These are phyloP conservation scores for Hygrocybe coccinea DNA, from an alignment of 768 basidiomycete genomes.

Conservation along the genomic window DNA sequence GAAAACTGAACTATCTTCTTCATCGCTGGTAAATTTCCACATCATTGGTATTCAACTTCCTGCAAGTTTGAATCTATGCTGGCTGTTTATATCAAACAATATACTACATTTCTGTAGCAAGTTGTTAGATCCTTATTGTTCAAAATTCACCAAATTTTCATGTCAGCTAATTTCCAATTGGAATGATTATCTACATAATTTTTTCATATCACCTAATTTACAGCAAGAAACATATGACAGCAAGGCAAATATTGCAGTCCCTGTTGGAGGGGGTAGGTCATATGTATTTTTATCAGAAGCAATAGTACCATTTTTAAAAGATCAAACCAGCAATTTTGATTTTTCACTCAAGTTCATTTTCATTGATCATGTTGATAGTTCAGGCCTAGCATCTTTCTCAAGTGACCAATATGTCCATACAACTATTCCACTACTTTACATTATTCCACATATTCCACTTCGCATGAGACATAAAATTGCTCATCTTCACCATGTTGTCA, in stretches of 20 bases:
- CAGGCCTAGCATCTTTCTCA: neutral
- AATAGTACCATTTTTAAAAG: neutral
- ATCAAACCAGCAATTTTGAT: neutral
- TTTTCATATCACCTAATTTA: neutral
- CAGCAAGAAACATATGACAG: neutral
- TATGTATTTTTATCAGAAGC: neutral
- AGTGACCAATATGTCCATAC: neutral
- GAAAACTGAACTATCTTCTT: no score
- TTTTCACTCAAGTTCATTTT: neutral
- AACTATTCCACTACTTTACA: neutral
- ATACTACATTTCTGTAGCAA: neutral
- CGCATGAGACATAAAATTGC: neutral
- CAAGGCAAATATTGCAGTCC: neutral
- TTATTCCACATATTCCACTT: neutral
- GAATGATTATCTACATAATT: neutral
- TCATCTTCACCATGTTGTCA: neutral
- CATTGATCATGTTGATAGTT: conserved; percentile 1
- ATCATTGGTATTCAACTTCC: neutral
- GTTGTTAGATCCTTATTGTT: neutral
- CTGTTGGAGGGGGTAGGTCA: neutral
- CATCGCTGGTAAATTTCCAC: neutral
- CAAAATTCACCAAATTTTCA: neutral
- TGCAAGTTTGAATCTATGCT: neutral
- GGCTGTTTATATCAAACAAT: neutral
- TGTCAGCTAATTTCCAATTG: neutral